Percentiles rank a stretch among this genome's conserved stretches.
Evolutionary conservation across 73 alveolate genomes (phyloP).

Genomic region (Paramecium primaurelia): DNA sequence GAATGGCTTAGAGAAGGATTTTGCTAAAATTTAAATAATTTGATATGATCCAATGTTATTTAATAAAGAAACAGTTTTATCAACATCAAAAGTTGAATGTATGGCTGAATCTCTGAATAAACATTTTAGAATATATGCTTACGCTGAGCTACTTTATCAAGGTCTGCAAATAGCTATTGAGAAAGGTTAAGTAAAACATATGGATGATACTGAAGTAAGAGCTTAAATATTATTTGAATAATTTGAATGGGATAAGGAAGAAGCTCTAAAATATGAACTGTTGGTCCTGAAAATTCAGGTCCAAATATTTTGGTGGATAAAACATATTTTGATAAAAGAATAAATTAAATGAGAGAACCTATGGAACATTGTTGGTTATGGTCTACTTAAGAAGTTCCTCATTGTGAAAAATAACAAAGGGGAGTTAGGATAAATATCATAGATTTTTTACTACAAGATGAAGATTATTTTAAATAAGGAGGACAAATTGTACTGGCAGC

Average conservation of each 20-base stretch:
- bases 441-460: too few species aligned
- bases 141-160: conserved; percentile 91
- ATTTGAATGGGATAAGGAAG: conserved; percentile 82
- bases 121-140: conserved; percentile 93
- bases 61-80: conserved; percentile 95
- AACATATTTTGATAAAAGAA: conserved; percentile 89
- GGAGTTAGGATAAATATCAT: too few species aligned
- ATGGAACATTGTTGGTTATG: conserved; percentile 60
- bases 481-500: too few species aligned
- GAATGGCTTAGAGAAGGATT: conserved; percentile 94
- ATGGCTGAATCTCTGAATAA: conserved; percentile 98
- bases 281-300: conserved; percentile 97
- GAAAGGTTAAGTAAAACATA: conserved; percentile 68
- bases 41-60: conserved; percentile 96
- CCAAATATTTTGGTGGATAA: conserved; percentile 92
- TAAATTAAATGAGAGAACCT: conserved; percentile 95
- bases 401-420: too few species aligned
- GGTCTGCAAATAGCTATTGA: conserved; percentile 84
- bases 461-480: too few species aligned
- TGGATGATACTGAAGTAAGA: conserved; percentile 89
- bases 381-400: too few species aligned
- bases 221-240: conserved; percentile 84
- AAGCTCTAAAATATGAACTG: conserved; percentile 87
- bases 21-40: conserved; percentile 90
- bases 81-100: conserved; percentile 76